phyloP scores from a whole-genome alignment of 1,284 basidiomycete species.

The Apiotrichum mycotoxinovorans region DNA sequence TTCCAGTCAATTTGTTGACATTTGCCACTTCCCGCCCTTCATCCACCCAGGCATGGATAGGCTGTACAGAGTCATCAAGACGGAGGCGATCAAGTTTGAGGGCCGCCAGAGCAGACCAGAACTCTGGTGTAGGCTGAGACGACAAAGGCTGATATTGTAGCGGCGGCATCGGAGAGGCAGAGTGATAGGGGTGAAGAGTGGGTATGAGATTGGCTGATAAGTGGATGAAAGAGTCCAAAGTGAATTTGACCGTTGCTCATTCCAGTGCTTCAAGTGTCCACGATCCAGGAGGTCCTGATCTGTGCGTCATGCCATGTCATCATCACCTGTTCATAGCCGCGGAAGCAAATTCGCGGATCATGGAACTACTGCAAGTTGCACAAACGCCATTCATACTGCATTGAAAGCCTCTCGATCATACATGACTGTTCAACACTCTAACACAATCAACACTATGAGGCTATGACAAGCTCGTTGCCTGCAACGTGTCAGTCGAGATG shows the following conservation, averaged over 20 bases:
- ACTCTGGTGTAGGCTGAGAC: conserved; percentile 80
- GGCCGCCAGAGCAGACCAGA: conserved; percentile 86
- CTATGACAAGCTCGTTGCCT: conserved; percentile 22
- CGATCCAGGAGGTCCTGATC: too few species aligned
- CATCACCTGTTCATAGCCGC: too few species aligned
- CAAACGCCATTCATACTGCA: too few species aligned
- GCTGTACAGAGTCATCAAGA: conserved; percentile 69
- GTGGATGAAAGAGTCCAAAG: neutral
- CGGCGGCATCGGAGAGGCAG: conserved; percentile 37
- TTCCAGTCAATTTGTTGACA: conserved; percentile 25
- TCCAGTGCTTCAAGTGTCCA: too few species aligned
- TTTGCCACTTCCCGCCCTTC: conserved; percentile 70
- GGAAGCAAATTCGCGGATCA: too few species aligned
- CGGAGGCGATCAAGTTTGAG: conserved; percentile 88
- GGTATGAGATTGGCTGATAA: neutral
- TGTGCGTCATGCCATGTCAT: too few species aligned
- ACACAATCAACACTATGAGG: too few species aligned
- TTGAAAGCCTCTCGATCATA: too few species aligned
- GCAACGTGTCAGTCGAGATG: neutral
- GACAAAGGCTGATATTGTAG: conserved; percentile 83
- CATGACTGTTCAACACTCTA: too few species aligned
- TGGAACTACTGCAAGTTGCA: too few species aligned
- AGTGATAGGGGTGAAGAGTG: neutral
- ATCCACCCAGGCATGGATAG: conserved; percentile 66
- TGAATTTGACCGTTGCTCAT: too few species aligned